Evolutionary conservation across 2,329 filamentous ascomycete species (phyloP).

Genomic region (Aspergillus glaucus): DNA sequence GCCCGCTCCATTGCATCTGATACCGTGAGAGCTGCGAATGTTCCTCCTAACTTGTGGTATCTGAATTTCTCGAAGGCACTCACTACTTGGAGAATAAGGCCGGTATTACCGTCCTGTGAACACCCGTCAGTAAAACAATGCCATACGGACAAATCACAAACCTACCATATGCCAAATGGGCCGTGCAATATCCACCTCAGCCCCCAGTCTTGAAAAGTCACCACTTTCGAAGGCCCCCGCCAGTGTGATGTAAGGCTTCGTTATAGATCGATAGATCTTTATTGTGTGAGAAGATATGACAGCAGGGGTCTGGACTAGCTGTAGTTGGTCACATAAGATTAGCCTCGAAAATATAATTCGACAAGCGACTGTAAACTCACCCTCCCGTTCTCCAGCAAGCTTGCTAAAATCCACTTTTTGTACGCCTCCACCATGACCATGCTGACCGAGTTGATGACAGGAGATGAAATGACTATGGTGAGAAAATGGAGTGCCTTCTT

Average conservation of each 20-base stretch:
- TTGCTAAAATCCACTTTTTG: slow-evolving; percentile 81
- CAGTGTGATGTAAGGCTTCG: slow-evolving; percentile 65
- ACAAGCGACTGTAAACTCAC: slow-evolving; percentile 26
- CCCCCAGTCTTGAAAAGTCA: slow-evolving; percentile 54
- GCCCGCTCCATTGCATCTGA: slow-evolving; percentile 38
- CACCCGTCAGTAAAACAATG: slow-evolving; percentile 1
- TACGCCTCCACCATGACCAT: slow-evolving; percentile 82
- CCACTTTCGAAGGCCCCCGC: slow-evolving; percentile 61
- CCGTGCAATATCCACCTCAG: slow-evolving; percentile 56
- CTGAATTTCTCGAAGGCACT: slow-evolving; percentile 68
- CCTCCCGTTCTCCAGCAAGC: slow-evolving; percentile 64
- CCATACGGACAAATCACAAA: slow-evolving; percentile 1
- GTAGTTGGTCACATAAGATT: not conserved
- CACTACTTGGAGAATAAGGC: slow-evolving; percentile 64
- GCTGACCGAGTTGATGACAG: slow-evolving; percentile 58
- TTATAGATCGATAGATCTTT: slow-evolving; percentile 53
- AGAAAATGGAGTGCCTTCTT: slow-evolving; percentile 56
- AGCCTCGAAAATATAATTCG: not conserved
- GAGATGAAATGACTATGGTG: slow-evolving; percentile 61
- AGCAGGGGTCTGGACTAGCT: slow-evolving; percentile 49
- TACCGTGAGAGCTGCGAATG: slow-evolving; percentile 61
- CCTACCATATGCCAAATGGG: slow-evolving; percentile 55
- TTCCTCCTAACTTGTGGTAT: slow-evolving; percentile 64
- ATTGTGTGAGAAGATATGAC: slow-evolving; percentile 49
- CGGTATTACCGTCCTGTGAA: slow-evolving; percentile 61